A percentile compares a stretch with the other conserved stretches of the same genome.
Conservation (phyloP, 2,329 filamentous ascomycete genomes). For the Xylaria sp. region DNA sequence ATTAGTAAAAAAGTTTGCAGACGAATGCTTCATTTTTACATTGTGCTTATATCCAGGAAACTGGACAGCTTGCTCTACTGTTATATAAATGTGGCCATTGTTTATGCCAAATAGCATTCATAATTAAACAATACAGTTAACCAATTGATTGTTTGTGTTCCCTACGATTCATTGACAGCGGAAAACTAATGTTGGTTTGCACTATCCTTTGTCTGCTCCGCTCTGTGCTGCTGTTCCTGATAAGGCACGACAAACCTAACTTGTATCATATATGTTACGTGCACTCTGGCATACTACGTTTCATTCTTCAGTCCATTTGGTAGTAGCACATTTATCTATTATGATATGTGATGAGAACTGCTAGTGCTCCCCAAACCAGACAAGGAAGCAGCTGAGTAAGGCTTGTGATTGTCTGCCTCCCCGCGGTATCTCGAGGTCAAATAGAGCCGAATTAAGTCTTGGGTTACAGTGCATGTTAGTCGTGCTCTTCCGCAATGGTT, state of each 20-base stretch:
- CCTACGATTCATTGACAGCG: too few species aligned
- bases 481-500: slow-evolving; percentile 24
- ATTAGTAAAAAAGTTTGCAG: too few species aligned
- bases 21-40: neutral
- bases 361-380: neutral
- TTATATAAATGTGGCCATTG: neutral
- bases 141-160: too few species aligned
- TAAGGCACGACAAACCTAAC: neutral
- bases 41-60: slow-evolving; percentile 7
- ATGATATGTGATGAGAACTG: neutral
- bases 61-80: neutral
- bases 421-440: slow-evolving; percentile 9
- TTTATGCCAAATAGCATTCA: too few species aligned
- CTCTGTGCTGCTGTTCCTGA: neutral
- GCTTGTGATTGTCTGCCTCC: slow-evolving; percentile 2
- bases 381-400: neutral
- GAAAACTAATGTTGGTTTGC: neutral
- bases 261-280: neutral
- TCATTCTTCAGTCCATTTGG: neutral
- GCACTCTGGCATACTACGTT: neutral
- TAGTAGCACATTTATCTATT: slow-evolving; percentile 1
- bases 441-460: slow-evolving; percentile 21
- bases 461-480: slow-evolving; percentile 35
- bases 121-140: too few species aligned
- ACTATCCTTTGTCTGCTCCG: neutral